Base-by-base conservation (phyloP, 2,329 filamentous ascomycete genomes). In the Trichophyton simii region DNA sequence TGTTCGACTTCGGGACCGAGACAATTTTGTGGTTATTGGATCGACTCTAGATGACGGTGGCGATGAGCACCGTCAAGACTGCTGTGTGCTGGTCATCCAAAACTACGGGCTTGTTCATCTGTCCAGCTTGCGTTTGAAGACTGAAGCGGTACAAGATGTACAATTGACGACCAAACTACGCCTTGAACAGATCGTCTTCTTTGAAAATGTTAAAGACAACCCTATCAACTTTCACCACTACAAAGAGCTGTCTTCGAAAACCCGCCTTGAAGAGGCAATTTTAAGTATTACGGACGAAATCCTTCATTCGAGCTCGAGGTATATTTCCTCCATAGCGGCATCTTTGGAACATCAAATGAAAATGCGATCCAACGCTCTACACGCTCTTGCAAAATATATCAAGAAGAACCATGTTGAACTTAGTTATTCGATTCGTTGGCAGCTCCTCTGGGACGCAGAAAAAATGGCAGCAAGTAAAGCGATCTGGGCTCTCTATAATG, bases 111-210 rank as follows among this genome's bases (percentile, higher is more conserved):
- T 85, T n/a, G 71, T 85, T 57, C 78, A 82, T 59, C 72, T 85
- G 44, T 75, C 76, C 58, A 58, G 25, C 36, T 58, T 42, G 57
- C 36, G 20, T 15, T n/a, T 42, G 20, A 44, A 44, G 15, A 36
- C n/a, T n/a, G 36, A 28, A 28, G 57, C 11, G 15, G n/a, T 65
- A 13, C 76, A 76, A 66, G 83, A 95, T 15, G 8, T 13, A 34
- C 28, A 55, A 36, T 11, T 55, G 28, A 91, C 88, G 0, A 88
- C 89, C 5, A 94, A 90, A 74, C 89, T 85, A 74, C 96, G 94
- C 74, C 81, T 99, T 46, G 90, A 96, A 70, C 91, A 99, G 75
- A 91, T 91, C 1, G 88, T 97, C 0, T 97, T 96, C 75, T 97
- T 90, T 71, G 91, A 91, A 1, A 84, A 84, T 57, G 85, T 88